Conservation (phyloP, 148 eudicot species). For the Salicornia ramosissima region DNA sequence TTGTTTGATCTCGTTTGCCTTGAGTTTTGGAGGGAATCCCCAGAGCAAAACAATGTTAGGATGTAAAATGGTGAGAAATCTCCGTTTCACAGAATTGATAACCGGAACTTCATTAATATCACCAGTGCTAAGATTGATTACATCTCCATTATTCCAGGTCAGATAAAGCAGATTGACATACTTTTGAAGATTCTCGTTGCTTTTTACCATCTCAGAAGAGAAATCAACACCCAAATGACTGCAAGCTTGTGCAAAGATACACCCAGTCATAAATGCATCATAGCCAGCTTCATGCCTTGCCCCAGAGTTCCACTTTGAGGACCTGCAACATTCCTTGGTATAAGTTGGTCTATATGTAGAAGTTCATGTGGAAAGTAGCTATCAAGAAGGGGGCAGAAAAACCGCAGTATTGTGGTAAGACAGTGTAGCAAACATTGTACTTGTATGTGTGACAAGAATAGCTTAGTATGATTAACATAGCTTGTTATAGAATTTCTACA, state of each 20-base stretch:
- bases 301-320: slow-evolving; percentile 91
- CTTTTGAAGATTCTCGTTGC: slow-evolving; percentile 58
- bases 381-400: not conserved
- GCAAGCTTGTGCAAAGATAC: slow-evolving; percentile 83
- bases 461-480: not conserved
- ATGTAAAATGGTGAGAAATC: slow-evolving; percentile 35
- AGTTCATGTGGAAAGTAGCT: not conserved
- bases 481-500: not conserved
- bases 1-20: slow-evolving; percentile 50
- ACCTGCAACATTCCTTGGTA: slow-evolving; percentile 39
- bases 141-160: slow-evolving; percentile 76
- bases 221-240: slow-evolving; percentile 46
- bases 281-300: slow-evolving; percentile 97
- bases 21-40: slow-evolving; percentile 62
- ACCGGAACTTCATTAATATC: slow-evolving; percentile 33
- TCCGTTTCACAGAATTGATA: slow-evolving; percentile 22
- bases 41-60: slow-evolving; percentile 60
- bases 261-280: slow-evolving; percentile 99
- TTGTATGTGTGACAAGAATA: no score
- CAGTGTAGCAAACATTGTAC: not conserved
- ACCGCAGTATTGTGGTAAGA: not conserved
- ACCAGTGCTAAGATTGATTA: slow-evolving; percentile 68
- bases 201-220: slow-evolving; percentile 28
- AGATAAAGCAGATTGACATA: slow-evolving; percentile 72
- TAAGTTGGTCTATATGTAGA: slow-evolving; percentile 10